Conservation (phyloP, 768 basidiomycete genomes). For the Tylopilus sp. region DNA sequence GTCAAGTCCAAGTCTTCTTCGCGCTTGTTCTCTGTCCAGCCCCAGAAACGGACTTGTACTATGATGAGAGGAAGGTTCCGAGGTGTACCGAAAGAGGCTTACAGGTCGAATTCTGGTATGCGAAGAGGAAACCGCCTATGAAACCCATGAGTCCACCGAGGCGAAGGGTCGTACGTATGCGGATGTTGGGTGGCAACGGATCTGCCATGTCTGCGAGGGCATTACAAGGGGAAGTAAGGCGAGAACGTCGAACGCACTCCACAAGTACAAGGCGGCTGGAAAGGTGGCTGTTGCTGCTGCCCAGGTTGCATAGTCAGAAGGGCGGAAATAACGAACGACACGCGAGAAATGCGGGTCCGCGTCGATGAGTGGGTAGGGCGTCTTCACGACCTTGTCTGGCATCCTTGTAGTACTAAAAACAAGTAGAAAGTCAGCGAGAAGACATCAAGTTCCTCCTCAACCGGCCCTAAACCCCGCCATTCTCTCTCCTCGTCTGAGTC, state of each 20-base stretch:
- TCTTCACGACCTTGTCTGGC: conserved; percentile 48
- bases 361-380: conserved; percentile 90
- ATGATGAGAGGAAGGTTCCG: conserved; percentile 13
- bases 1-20: conserved; percentile 75
- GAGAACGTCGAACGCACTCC: conserved; percentile 56
- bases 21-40: conserved; percentile 84
- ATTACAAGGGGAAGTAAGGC: conserved; percentile 2
- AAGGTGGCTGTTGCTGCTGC: conserved; percentile 76
- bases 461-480: conserved; percentile 32
- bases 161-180: conserved; percentile 39
- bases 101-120: conserved; percentile 91
- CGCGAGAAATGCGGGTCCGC: conserved; percentile 85
- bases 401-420: conserved; percentile 21
- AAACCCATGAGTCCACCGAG: conserved; percentile 80
- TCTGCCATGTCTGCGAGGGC: conserved; percentile 43
- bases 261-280: conserved; percentile 75
- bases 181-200: conserved; percentile 34
- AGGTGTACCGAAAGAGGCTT: conserved; percentile 29
- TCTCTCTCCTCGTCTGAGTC: conserved; percentile 21
- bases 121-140: conserved; percentile 85
- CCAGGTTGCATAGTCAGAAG: conserved; percentile 85
- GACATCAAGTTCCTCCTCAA: conserved; percentile 8
- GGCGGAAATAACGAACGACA: conserved; percentile 85
- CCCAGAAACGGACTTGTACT: conserved; percentile 83
- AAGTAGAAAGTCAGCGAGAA: conserved; percentile 7